Percentiles rank a stretch among this genome's conserved stretches.
These are phyloP conservation scores for Mucor velutinosus DNA, from an alignment of 371 early-diverging fungal species.

Conservation along the genomic window DNA sequence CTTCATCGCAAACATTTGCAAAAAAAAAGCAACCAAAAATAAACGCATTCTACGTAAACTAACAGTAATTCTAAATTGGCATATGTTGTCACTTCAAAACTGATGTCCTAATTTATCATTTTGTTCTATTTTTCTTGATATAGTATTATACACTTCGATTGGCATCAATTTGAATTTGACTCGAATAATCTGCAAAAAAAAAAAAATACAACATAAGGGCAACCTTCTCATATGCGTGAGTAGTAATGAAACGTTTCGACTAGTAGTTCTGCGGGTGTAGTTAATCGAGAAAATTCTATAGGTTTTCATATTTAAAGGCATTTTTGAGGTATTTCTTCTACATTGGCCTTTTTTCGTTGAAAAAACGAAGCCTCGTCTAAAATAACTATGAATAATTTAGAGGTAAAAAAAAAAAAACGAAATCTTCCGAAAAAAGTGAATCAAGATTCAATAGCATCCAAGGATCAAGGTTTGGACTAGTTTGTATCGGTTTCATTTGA, in stretches of 20 bases:
- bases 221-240: not conserved
- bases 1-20: not conserved
- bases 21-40: not conserved
- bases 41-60: not conserved
- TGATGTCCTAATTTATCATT: not conserved
- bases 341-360: not conserved
- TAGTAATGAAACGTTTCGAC: not conserved
- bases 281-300: not conserved
- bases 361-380: not conserved
- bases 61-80: not conserved
- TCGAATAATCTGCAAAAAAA: not conserved
- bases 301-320: not conserved
- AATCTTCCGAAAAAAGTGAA: not conserved
- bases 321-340: not conserved
- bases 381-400: not conserved
- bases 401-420: not conserved
- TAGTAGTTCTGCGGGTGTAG: not conserved
- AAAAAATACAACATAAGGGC: not conserved
- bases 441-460: not conserved
- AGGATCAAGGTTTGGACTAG: not conserved
- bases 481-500: not conserved
- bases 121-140: conserved; percentile 14
- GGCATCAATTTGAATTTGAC: not conserved
- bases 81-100: not conserved
- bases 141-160: conserved; percentile 20